A percentile compares a stretch with the other conserved stretches of the same genome.
phyloP scores from a whole-genome alignment of 129 eudicot species.

The Flaveria brownii region DNA sequence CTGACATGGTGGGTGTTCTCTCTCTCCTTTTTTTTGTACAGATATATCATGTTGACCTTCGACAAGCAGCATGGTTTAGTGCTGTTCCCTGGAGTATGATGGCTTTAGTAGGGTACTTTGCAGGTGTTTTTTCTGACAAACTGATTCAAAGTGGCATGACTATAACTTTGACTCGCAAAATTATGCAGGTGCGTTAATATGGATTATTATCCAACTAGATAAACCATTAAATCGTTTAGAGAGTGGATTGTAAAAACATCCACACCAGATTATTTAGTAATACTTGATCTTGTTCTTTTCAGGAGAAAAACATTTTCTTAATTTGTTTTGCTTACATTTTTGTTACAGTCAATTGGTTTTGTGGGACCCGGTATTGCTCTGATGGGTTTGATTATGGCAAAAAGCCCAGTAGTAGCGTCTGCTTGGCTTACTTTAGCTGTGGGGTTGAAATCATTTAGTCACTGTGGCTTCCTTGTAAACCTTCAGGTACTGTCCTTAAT shows the following conservation, averaged over 20 bases:
- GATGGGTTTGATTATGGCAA: constrained; percentile 72
- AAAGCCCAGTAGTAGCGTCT: constrained; percentile 71
- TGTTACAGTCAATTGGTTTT: constrained; percentile 86
- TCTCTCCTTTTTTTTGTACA: constrained; percentile 29
- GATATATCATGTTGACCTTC: constrained; percentile 94
- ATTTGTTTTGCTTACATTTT: background rate
- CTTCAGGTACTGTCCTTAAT: constrained; percentile 61
- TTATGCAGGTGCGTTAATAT: constrained; percentile 71
- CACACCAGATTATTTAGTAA: background rate
- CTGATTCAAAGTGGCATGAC: constrained; percentile 68
- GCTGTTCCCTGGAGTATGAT: constrained; percentile 99
- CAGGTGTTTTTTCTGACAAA: constrained; percentile 83
- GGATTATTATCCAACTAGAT: constrained; percentile 1
- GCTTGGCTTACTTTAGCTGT: constrained; percentile 97
- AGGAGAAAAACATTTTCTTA: background rate
- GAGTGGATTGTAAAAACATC: constrained; percentile 1
- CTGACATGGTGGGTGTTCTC: constrained; percentile 3
- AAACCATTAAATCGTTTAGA: constrained; percentile 1
- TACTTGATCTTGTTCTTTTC: background rate
- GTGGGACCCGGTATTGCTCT: constrained; percentile 86
- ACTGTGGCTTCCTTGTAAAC: constrained; percentile 95
- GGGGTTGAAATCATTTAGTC: constrained; percentile 90
- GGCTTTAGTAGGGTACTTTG: constrained; percentile 91
- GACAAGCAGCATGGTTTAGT: constrained; percentile 99
- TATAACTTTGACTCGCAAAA: constrained; percentile 80